phyloP scores from a whole-genome alignment of 805 yeast genomes.

The Yamadazyma insecticola region DNA sequence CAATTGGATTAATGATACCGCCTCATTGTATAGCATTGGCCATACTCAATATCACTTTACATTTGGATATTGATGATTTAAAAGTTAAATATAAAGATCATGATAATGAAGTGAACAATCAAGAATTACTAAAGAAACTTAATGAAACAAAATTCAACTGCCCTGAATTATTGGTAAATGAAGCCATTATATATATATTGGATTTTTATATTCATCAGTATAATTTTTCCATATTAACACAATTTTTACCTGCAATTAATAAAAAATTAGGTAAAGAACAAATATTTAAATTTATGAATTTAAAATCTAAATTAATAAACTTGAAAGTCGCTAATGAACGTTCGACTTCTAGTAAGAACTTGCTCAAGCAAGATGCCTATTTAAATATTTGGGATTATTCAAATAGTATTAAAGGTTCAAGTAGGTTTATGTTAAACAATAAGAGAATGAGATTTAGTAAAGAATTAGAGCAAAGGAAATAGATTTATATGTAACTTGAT shows the following conservation, averaged over 20 bases:
- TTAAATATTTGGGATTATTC: constrained; percentile 42
- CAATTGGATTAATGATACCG: constrained; percentile 63
- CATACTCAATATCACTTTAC: constrained; percentile 55
- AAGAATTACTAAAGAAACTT: constrained; percentile 12
- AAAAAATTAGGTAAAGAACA: constrained; percentile 40
- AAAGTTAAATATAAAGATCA: constrained; percentile 15
- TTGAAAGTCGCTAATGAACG: constrained; percentile 28
- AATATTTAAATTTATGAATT: constrained; percentile 42
- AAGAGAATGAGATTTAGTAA: constrained; percentile 43
- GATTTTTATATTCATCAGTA: constrained; percentile 59
- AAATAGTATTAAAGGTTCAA: constrained; percentile 34
- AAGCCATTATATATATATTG: constrained; percentile 53
- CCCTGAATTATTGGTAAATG: constrained; percentile 41
- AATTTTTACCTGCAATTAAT: constrained; percentile 34
- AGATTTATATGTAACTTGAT: too few relatives aligned
- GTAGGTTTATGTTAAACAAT: constrained; percentile 50
- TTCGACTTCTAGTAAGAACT: constrained; percentile 17
- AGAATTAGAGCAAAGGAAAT: constrained; percentile 19
- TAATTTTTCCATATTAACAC: constrained; percentile 46
- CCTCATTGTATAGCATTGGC: constrained; percentile 74
- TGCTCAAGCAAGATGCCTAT: constrained; percentile 38
- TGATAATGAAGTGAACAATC: constrained; percentile 5
- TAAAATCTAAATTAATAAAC: constrained; percentile 40
- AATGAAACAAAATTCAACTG: constrained; percentile 36
- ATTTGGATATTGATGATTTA: constrained; percentile 36